phyloP scores from a whole-genome alignment of 2,329 filamentous ascomycete genomes.

The Berkeleyomyces rouxiae region DNA sequence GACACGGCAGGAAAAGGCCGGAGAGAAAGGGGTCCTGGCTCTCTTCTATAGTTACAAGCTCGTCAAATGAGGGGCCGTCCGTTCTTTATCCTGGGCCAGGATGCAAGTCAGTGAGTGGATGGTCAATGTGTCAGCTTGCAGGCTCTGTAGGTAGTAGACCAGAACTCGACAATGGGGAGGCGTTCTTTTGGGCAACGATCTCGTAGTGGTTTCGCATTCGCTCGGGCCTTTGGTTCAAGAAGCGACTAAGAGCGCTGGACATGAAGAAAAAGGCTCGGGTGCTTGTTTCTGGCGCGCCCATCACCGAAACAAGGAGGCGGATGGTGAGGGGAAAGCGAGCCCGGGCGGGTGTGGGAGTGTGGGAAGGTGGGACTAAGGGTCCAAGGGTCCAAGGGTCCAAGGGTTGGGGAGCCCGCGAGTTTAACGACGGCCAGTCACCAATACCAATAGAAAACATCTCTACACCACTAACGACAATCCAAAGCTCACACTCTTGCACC shows the following conservation, averaged over 20 bases:
- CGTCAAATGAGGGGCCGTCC: neutral
- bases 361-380: no score
- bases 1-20: neutral
- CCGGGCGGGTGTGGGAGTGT: no score
- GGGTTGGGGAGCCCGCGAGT: no score
- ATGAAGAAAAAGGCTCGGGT: neutral
- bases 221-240: neutral
- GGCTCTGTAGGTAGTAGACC: no score
- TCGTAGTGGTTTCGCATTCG: constrained; percentile 3
- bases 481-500: no score
- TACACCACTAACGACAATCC: no score
- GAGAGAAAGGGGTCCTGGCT: neutral
- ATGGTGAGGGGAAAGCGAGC: neutral
- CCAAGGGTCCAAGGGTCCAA: no score
- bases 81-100: neutral
- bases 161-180: no score
- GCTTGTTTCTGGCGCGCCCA: neutral
- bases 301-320: neutral
- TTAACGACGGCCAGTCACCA: no score
- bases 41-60: neutral
- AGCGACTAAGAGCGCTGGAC: neutral
- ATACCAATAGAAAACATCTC: no score
- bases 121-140: neutral
- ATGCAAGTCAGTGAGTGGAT: neutral
- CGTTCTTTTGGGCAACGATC: neutral